Base-by-base conservation (phyloP, 1,139 yeast species). In the Scheffersomyces cryptocercus region DNA sequence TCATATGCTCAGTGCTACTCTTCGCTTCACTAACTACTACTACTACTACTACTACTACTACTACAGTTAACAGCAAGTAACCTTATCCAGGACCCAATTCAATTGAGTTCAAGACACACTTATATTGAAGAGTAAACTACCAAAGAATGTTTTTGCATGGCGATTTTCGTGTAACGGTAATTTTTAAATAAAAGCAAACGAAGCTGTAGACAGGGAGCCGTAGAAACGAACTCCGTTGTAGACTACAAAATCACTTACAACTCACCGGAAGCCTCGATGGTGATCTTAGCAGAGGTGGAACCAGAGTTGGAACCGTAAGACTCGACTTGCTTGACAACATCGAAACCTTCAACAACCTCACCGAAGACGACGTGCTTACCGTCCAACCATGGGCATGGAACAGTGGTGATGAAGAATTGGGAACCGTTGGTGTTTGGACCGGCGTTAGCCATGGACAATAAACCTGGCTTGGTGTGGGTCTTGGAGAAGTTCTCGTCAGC, bases 401-500 rank as follows among this genome's bases (percentile, higher is more conserved):
- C 97, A 52, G 98, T 91, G 81, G 99, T 93, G 75, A 93, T 83
- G 84, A 93, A 93, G 81, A 93, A 93, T 79, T 93, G 99, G 49
- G 98, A 91, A 57, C 99, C 99, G 80, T 93, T 93, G 84, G 98
- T 91, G 91, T 91, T 89, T 75, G 97, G 97, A 68, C 99, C 99
- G 61, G 98, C 97, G 67, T 93, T 93, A 72, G 99, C 99, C 99
- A 93, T 93, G 61, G 97, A 88, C 69, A 93, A 82, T 64, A 91
- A 81, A 77, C 97, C 97, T 62, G 97, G 97, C 73, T 79, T 85
- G 75, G 79, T 81, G 84, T 91, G 98, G 68, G 67, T 85, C 81
- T 77, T 81, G 73, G 68, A 52, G 69, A 91, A 91, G 89, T 91
- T 90, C 82, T 93, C 98, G 67, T 93, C 98, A 52, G 95, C 85